Evolutionary conservation across 2,329 filamentous ascomycete species (phyloP), one percentile per base, ranked within the genome.

Genomic region (Neonectria magnoliae): DNA sequence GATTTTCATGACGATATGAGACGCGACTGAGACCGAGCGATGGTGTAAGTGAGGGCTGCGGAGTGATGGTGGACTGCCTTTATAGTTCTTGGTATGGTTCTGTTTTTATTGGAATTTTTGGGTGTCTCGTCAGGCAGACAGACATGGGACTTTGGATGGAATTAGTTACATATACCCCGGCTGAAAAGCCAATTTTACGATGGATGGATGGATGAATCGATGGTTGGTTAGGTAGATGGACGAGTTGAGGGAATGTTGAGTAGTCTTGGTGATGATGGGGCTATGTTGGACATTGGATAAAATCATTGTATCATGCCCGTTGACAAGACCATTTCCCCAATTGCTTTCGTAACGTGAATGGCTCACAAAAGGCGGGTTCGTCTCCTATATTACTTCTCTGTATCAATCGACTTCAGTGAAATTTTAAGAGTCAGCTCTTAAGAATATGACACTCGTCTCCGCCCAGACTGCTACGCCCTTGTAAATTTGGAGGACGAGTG

Each of bases 81-180:
- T 50, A 45, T 54, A 42, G 52, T 54, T 69, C 13, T 68, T 65
- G 56, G 64, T 47, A 54, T 45, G 31, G 22, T 27, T 53, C 33
- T 18, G 31, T 45, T n/a, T 51, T 62, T 53, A 41, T 58, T 42
- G 38, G n/a, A 18, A 42, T 42, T 10, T 58, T 66, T 36, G 58
- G 62, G 33, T 47, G 60, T 67, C 62, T 61, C 45, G 58, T 66
- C 57, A 38, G 51, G 60, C 44, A 60, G 62, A 60, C 56, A 63
- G 62, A 61, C 56, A 63, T 64, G 54, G 70, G 68, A 69, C 60
- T 29, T 52, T 55, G 60, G 54, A 57, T 63, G 60, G 63, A 64
- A 50, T 45, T 71, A 65, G 54, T 68, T 75, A 73, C 53, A 71
- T 74, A 74, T 75, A 75, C 73, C 70, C 72, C 71, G 73, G 72